phyloP scores from a whole-genome alignment of 1,139 yeast genomes.

The Wickerhamomyces sp. region DNA sequence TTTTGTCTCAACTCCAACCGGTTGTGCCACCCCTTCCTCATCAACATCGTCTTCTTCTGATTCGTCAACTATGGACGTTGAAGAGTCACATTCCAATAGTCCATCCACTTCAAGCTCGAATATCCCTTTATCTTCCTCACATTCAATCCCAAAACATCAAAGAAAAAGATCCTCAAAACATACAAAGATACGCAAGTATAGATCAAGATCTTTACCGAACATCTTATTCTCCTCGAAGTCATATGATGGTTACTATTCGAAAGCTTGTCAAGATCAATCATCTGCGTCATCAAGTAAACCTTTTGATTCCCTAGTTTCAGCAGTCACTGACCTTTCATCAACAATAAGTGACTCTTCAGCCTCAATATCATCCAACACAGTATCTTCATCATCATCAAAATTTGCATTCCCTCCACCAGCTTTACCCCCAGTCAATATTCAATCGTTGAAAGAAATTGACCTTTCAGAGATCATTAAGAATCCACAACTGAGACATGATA shows the following conservation, averaged over 20 bases:
- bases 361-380: constrained; percentile 2
- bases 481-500: constrained; percentile 91
- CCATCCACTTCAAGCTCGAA: not conserved
- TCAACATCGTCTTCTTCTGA: no score
- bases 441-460: constrained; percentile 81
- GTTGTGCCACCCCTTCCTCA: constrained; percentile 2
- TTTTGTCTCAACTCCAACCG: constrained; percentile 12
- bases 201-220: constrained; percentile 25
- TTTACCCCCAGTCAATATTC: constrained; percentile 79
- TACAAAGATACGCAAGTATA: constrained; percentile 19
- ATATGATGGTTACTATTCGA: constrained; percentile 2
- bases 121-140: constrained; percentile 1
- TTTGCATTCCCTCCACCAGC: constrained; percentile 17
- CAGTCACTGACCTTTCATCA: constrained; percentile 1
- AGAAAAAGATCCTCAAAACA: constrained; percentile 1
- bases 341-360: not conserved
- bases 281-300: not conserved
- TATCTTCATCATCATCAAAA: constrained; percentile 17
- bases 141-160: constrained; percentile 1
- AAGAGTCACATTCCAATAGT: not conserved
- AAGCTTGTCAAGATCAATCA: not conserved
- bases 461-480: constrained; percentile 84
- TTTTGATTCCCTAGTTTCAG: not conserved
- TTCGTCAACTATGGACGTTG: not conserved
- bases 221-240: constrained; percentile 13